These are phyloP conservation scores for Cercospora sp. DNA, from an alignment of 2,329 filamentous ascomycete species.

Conservation along the genomic window DNA sequence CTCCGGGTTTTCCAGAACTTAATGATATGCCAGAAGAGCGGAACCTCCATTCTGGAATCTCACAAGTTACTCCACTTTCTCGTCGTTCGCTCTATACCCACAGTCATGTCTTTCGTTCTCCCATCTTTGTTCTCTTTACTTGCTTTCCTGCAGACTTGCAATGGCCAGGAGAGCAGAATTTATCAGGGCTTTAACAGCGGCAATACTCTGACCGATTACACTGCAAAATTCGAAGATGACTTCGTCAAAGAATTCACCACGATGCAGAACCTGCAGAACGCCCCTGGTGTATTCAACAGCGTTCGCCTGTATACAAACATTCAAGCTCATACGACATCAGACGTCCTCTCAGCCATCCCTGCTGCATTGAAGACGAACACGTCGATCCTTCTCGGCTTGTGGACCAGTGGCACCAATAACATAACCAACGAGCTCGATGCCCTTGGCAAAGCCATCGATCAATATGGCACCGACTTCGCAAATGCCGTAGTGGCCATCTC, in stretches of 20 bases:
- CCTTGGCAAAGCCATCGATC: background rate
- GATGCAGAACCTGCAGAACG: conserved; percentile 62
- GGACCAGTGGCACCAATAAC: background rate
- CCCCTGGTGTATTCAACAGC: conserved; percentile 62
- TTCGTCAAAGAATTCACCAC: conserved; percentile 68
- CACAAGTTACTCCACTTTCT: background rate
- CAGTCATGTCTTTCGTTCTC: background rate
- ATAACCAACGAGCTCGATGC: background rate
- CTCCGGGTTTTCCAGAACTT: background rate
- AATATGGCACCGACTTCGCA: conserved; percentile 45
- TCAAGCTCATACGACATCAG: conserved; percentile 49
- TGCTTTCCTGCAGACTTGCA: background rate
- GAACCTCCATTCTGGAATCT: background rate
- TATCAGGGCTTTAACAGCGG: conserved; percentile 22
- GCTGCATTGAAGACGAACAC: conserved; percentile 66
- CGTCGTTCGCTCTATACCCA: background rate
- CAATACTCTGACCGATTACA: conserved; percentile 13
- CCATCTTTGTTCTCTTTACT: background rate
- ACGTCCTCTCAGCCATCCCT: conserved; percentile 68
- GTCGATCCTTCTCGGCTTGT: background rate
- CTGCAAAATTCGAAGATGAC: conserved; percentile 34
- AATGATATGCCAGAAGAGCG: background rate
- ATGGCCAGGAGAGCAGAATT: background rate
- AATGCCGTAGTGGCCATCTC: conserved; percentile 71
- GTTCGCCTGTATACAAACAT: conserved; percentile 70